Conservation (phyloP, 495 filamentous ascomycete genomes). For the Letharia columbiana region DNA sequence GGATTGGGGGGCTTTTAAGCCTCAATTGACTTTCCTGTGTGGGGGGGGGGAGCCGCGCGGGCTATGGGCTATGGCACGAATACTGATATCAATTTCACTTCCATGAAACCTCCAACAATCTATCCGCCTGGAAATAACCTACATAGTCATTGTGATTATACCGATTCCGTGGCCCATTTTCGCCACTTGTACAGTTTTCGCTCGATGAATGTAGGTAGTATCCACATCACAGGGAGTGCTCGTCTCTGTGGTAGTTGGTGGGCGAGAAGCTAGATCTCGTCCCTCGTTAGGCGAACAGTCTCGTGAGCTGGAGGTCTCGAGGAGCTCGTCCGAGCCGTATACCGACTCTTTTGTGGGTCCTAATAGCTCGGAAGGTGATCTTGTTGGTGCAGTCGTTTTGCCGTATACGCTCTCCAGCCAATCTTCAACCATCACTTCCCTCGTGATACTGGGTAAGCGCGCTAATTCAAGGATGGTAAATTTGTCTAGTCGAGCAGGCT, state of each 20-base stretch:
- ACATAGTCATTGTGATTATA: not conserved
- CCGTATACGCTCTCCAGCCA: not conserved
- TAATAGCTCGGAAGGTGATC: not conserved
- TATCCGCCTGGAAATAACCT: not conserved
- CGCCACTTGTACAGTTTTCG: not conserved
- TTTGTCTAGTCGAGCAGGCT: not conserved
- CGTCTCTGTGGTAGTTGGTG: not conserved
- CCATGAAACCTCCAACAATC: too few relatives aligned
- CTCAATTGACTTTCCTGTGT: not conserved
- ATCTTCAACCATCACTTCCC: not conserved
- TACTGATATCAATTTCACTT: too few relatives aligned
- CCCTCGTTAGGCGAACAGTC: not conserved
- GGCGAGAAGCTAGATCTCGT: not conserved
- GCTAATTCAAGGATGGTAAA: not conserved
- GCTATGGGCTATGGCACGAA: too few relatives aligned
- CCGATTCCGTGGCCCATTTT: not conserved
- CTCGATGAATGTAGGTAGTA: not conserved
- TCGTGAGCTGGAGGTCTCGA: not conserved
- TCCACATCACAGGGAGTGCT: not conserved
- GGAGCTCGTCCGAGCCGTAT: not conserved
- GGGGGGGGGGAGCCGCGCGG: too few relatives aligned
- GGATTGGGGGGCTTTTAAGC: not conserved
- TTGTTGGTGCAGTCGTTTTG: not conserved
- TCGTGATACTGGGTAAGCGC: not conserved
- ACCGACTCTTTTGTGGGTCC: not conserved